These are phyloP conservation scores for Trametes sanguinea DNA, from an alignment of 768 basidiomycete genomes.

Conservation along the genomic window DNA sequence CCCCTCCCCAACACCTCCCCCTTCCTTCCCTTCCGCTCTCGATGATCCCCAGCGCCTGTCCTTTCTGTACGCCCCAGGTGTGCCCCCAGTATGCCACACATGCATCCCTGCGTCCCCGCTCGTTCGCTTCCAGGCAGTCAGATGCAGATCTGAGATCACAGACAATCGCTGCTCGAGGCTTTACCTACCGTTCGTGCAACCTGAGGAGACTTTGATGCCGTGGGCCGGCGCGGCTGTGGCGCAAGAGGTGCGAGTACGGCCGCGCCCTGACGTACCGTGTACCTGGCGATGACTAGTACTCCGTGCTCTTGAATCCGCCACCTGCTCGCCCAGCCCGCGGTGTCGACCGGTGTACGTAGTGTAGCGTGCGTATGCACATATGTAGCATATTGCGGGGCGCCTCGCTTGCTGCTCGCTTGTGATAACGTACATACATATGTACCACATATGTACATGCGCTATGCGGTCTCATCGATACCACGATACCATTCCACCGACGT, in stretches of 20 bases:
- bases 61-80: not conserved
- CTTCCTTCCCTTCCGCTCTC: too few species aligned
- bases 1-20: not conserved
- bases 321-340: too few species aligned
- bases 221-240: not conserved
- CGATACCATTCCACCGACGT: not conserved
- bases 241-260: not conserved
- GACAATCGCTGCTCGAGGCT: not conserved
- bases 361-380: not conserved
- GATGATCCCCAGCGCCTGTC: not conserved
- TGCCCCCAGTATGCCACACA: not conserved
- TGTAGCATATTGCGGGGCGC: not conserved
- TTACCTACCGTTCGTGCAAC: not conserved
- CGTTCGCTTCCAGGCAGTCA: not conserved
- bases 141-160: slow-evolving; percentile 13
- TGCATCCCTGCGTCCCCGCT: not conserved
- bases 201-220: too few species aligned
- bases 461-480: not conserved
- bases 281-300: not conserved
- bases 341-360: not conserved
- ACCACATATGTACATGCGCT: not conserved
- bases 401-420: not conserved
- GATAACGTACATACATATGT: not conserved
- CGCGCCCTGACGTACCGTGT: slow-evolving; percentile 15
- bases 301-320: not conserved